Evolutionary conservation across 495 filamentous ascomycete genomes (phyloP).

Genomic region (Symbiotaphrina buchneri): DNA sequence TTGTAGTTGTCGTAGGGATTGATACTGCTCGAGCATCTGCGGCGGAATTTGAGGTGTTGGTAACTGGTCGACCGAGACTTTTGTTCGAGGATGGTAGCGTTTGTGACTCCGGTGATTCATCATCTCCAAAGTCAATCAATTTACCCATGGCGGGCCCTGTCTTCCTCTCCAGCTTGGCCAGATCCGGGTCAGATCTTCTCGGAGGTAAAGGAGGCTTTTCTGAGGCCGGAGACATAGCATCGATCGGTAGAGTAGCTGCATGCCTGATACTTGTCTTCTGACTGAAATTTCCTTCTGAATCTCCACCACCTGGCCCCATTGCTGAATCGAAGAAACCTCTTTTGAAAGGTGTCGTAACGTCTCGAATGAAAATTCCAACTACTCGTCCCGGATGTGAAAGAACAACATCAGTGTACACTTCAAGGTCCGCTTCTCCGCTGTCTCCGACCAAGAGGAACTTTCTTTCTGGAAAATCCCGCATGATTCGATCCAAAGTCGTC

Average conservation of each 20-base stretch:
- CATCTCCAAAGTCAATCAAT: constrained; percentile 41
- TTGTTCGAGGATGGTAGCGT: constrained; percentile 9
- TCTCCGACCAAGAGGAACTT: constrained; percentile 86
- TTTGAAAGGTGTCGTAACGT: constrained; percentile 59
- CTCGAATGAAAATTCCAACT: constrained; percentile 73
- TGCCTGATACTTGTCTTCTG: background rate
- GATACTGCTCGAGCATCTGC: constrained; percentile 5
- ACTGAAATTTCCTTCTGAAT: constrained; percentile 2
- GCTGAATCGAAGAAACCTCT: constrained; percentile 59
- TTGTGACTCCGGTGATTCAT: constrained; percentile 7
- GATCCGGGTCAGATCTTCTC: constrained; percentile 3
- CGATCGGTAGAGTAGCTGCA: too few species aligned
- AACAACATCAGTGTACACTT: constrained; percentile 90
- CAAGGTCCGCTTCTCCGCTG: constrained; percentile 87
- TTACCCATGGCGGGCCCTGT: constrained; percentile 24
- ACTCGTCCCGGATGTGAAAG: constrained; percentile 63
- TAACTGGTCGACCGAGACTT: constrained; percentile 13
- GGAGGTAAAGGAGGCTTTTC: constrained; percentile 5
- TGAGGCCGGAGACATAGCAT: background rate
- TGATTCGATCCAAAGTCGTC: constrained; percentile 58
- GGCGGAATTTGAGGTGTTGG: constrained; percentile 7
- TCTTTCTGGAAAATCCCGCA: constrained; percentile 73
- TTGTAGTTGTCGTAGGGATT: background rate
- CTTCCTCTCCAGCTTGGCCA: constrained; percentile 7
- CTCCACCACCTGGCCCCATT: constrained; percentile 17